These are phyloP conservation scores for Tubosaeta sp. DNA, from an alignment of 768 basidiomycete genomes.

Conservation along the genomic window DNA sequence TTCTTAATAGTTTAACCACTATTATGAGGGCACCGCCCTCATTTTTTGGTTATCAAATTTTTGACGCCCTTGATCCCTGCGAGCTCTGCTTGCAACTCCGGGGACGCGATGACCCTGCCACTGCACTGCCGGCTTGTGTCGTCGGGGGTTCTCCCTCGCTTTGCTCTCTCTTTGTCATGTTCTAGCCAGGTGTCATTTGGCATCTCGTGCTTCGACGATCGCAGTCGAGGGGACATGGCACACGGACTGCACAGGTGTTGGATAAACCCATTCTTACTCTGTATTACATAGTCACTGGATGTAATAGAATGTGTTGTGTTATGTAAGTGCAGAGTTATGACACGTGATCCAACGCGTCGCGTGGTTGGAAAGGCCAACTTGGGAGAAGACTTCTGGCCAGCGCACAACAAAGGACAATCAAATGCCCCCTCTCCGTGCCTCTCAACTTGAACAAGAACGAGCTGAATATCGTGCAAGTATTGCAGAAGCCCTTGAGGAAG, in stretches of 20 bases:
- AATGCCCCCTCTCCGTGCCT: slow-evolving; percentile 24
- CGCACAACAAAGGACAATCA: slow-evolving; percentile 2
- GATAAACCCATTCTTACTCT: too few relatives aligned
- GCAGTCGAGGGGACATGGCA: too few relatives aligned
- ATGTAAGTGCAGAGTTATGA: not conserved
- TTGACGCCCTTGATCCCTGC: slow-evolving; percentile 22
- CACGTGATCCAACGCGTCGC: slow-evolving; percentile 33
- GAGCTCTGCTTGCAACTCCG: slow-evolving; percentile 14
- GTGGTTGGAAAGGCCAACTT: slow-evolving; percentile 15
- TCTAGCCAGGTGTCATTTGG: too few relatives aligned
- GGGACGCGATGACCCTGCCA: slow-evolving; percentile 8
- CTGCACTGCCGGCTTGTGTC: slow-evolving; percentile 7
- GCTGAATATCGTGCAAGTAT: slow-evolving; percentile 37
- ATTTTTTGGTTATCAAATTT: slow-evolving; percentile 52
- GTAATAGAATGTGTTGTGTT: too few relatives aligned
- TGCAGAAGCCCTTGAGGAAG: slow-evolving; percentile 55
- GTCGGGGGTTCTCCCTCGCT: slow-evolving; percentile 5
- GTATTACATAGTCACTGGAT: too few relatives aligned
- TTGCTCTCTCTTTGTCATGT: slow-evolving; percentile 5
- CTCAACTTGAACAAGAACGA: slow-evolving; percentile 30
- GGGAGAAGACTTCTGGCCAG: not conserved
- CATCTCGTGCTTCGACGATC: too few relatives aligned
- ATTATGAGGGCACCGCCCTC: slow-evolving; percentile 52
- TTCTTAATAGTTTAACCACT: slow-evolving; percentile 60
- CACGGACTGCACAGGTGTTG: not conserved